Evolutionary conservation across 139 green algal genomes (phyloP).

Genomic region (Marvania coccoides): DNA sequence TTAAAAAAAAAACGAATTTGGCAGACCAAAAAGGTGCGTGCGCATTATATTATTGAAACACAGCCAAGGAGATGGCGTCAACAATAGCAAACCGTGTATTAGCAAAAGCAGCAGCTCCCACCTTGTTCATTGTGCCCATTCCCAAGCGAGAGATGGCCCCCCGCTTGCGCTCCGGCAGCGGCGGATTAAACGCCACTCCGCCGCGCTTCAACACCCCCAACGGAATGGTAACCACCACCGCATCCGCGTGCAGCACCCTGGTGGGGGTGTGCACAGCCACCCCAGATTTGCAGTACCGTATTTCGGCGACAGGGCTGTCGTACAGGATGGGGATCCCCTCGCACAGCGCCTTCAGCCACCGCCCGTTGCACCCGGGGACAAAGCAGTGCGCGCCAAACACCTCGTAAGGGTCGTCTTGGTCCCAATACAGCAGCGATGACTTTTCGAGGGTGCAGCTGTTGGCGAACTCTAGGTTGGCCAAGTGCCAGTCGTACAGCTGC

Average conservation of each 20-base stretch:
- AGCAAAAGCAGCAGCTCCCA: neutral
- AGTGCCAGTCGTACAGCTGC: slow-evolving; percentile 84
- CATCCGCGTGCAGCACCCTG: slow-evolving; percentile 45
- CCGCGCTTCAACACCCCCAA: slow-evolving; percentile 82
- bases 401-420: slow-evolving; percentile 89
- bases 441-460: slow-evolving; percentile 58
- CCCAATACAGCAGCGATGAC: slow-evolving; percentile 77
- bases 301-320: slow-evolving; percentile 37
- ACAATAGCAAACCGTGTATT: neutral
- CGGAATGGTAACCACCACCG: slow-evolving; percentile 76
- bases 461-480: slow-evolving; percentile 96
- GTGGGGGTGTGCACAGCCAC: slow-evolving; percentile 47
- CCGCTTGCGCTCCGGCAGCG: slow-evolving; percentile 71
- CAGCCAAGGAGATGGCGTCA: neutral
- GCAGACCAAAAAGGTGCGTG: too few species aligned
- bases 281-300: slow-evolving; percentile 47
- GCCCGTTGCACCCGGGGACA: slow-evolving; percentile 73
- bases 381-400: slow-evolving; percentile 46
- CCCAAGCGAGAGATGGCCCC: slow-evolving; percentile 77
- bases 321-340: slow-evolving; percentile 76
- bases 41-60: too few species aligned
- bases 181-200: slow-evolving; percentile 66
- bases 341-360: slow-evolving; percentile 67
- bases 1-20: neutral
- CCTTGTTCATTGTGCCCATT: slow-evolving; percentile 80